Evolutionary conservation across 768 basidiomycete species (phyloP), one percentile per base, ranked within the genome.

Genomic region (Lentinula aciculospora): DNA sequence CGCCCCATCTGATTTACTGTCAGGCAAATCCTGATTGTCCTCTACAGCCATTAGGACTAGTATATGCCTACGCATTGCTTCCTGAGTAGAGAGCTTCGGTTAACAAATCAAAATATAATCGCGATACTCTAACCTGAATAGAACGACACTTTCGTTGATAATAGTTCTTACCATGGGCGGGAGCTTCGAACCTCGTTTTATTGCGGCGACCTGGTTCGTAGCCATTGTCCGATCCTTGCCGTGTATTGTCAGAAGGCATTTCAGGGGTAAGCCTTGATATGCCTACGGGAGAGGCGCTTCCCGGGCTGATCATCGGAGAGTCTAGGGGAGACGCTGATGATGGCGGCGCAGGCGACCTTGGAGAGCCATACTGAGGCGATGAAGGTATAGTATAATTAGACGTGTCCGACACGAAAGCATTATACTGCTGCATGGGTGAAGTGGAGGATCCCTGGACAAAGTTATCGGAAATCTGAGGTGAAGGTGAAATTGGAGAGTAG

Each of bases 11-110:
- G 64, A 62, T 63, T 88, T 81, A 53, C 79, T 82, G 57, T 81
- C 81, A 0, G 89, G 89, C 7, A 90, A 71, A 1, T 78, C 66
- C 58, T 82, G 81, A 62, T 83, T 85, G 36, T 68, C 76, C 6
- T 78, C 73, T 4, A 87, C 58, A 19, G 75, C 71, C 84, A 91
- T 87, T 51, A 79, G 68, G 39, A 72, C 77, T 47, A 84, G 69
- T n/a, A 88, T 69, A 64, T 89, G 89, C 48, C 71, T 69, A 12
- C 88, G 84, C 76, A 90, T 82, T 1, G 88, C 89, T 62, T 86
- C 81, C 89, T 89, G 44, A 25, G 13, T 64, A 19, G 56, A 36
- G 47, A 47, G 25, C 8, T 40, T 37, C 25, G 47, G 56, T 46
- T 27, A 31, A 57, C 40, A 37, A 37, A 32, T 37, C 15, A 23